Conservation (phyloP, 2,329 filamentous ascomycete genomes). For the Fusarium zealandicum region DNA sequence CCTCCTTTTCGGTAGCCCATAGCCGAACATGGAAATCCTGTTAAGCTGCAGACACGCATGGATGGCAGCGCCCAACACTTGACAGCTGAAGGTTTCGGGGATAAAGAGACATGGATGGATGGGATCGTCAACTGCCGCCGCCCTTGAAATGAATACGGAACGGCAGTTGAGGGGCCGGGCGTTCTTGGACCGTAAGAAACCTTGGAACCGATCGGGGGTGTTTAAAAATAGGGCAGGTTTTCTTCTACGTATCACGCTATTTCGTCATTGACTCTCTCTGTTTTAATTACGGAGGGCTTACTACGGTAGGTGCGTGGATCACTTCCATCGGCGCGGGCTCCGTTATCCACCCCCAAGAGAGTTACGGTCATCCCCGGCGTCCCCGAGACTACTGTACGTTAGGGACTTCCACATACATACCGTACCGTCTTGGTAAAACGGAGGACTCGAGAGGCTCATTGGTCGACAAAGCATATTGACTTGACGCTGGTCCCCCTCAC, state of each 20-base stretch:
- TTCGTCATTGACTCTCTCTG: not conserved
- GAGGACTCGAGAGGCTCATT: not conserved
- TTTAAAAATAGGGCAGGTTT: too few relatives aligned
- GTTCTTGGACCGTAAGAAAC: too few relatives aligned
- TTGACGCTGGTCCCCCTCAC: not conserved
- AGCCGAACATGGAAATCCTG: not conserved
- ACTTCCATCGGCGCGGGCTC: too few relatives aligned
- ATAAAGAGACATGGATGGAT: too few relatives aligned
- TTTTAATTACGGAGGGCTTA: too few relatives aligned
- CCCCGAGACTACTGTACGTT: too few relatives aligned
- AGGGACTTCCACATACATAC: too few relatives aligned
- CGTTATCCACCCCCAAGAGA: too few relatives aligned
- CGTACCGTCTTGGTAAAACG: not conserved
- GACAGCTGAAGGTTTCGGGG: constrained; percentile 33
- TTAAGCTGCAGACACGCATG: not conserved
- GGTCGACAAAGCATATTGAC: not conserved
- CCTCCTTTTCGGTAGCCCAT: constrained; percentile 8
- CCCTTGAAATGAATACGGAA: not conserved
- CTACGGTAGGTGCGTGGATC: too few relatives aligned
- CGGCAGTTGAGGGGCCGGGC: not conserved
- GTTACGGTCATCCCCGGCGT: too few relatives aligned
- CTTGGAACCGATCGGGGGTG: too few relatives aligned
- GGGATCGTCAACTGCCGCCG: too few relatives aligned
- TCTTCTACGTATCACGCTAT: not conserved
- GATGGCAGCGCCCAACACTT: not conserved